Conservation (phyloP, 805 yeast genomes). For the Lachancea nothofagi region DNA sequence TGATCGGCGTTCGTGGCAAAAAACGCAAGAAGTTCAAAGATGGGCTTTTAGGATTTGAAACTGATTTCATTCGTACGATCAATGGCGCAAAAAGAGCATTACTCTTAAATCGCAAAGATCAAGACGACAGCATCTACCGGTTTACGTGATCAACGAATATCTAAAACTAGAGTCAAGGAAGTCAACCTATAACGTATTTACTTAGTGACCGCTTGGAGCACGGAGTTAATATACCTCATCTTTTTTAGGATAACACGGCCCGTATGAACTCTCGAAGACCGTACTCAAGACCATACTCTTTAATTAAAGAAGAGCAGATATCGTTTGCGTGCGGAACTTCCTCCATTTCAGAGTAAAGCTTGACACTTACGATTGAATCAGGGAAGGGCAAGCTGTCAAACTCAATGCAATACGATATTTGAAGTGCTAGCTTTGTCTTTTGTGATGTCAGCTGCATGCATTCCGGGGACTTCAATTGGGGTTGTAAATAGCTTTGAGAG, state of each 20-base stretch:
- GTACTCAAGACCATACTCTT: constrained; percentile 21
- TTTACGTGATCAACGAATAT: constrained; percentile 2
- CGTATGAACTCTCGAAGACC: constrained; percentile 15
- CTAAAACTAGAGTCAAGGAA: too few relatives aligned
- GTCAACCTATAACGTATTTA: too few relatives aligned
- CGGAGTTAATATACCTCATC: too few relatives aligned
- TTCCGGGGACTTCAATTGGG: not conserved
- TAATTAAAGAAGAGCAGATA: constrained; percentile 16
- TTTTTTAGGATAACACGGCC: constrained; percentile 4
- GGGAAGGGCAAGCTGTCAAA: constrained; percentile 10
- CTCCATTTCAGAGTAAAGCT: constrained; percentile 4
- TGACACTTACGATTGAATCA: constrained; percentile 5
- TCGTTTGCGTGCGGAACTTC: constrained; percentile 8
- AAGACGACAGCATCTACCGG: constrained; percentile 3
- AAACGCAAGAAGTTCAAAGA: constrained; percentile 32
- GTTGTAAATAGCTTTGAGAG: not conserved
- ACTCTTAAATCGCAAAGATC: constrained; percentile 8
- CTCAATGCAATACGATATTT: not conserved
- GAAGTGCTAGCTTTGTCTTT: not conserved
- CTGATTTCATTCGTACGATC: constrained; percentile 25
- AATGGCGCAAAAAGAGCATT: constrained; percentile 22
- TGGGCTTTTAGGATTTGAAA: constrained; percentile 31
- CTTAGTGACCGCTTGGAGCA: too few relatives aligned
- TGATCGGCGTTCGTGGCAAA: constrained; percentile 34
- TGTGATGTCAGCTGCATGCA: constrained; percentile 1